Evolutionary conservation across 306 rosid species (phyloP), one percentile per base, ranked within the genome.

Genomic region (Quercus alba): DNA sequence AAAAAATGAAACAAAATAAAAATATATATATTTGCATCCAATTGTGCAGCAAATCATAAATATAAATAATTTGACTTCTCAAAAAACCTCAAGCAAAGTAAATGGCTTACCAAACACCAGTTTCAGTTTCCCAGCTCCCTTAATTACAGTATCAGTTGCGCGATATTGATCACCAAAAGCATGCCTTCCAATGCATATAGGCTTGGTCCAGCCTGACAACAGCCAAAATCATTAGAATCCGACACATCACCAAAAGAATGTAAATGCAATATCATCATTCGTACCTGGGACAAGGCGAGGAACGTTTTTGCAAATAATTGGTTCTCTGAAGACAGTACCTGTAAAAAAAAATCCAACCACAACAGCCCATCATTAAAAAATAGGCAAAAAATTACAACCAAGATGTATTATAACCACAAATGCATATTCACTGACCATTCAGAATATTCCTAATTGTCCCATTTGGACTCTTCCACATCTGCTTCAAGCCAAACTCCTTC

Each of bases 291-390:
- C 88, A 75, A 95, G 99, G 41, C 98, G 98, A 73, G 99, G 97
- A 28, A 95, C 67, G 69, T 93, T 95, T 80, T 91, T 95, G 96
- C 99, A 95, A 75, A 95, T 84, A 85, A 95, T 95, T 59, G 99
- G 99, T 79, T 95, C 99, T 85, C 99, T 90, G 87, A 93, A 95
- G 81, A 93, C 99, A 66, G 98, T 95, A 74, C 99, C 99, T 95
- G 91, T 74, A 86, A 77, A 74, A 77, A 74, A 54, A 1, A 61
- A 77, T 41, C 56, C 66, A 55, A 64, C 26, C 52, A 57, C 56
- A 2, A 35, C 55, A 52, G 23, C 70, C 44, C 38, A 55, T 77
- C 64, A 84, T 59, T 19, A 59, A 23, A 18, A 59, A 58, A 21
- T 41, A 2, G 21, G 26, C 30, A 58, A 58, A 20, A 23, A 59